Evolutionary conservation across 331 rosid genomes (phyloP).

Genomic region (Quercus lobata): DNA sequence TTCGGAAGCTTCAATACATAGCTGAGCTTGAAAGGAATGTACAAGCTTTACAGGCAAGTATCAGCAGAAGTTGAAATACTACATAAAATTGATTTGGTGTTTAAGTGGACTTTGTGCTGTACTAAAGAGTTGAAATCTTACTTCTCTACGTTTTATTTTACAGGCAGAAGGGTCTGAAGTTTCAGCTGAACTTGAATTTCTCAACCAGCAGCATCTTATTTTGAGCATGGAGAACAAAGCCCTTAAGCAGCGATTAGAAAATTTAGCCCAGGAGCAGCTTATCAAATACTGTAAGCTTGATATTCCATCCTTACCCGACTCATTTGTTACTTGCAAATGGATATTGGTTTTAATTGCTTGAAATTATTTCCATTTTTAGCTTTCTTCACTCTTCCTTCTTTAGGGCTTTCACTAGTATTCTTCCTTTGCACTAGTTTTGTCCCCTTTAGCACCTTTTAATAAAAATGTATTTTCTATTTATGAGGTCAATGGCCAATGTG

Average conservation of each 20-base stretch:
- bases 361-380: neutral
- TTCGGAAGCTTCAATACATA: conserved; percentile 89
- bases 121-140: conserved; percentile 10
- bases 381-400: neutral
- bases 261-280: conserved; percentile 79
- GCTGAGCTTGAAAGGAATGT: conserved; percentile 87
- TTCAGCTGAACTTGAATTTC: conserved; percentile 87
- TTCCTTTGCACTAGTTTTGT: neutral
- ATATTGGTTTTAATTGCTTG: neutral
- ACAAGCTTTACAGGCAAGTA: conserved; percentile 78
- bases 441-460: neutral
- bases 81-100: neutral
- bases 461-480: neutral
- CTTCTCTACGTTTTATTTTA: conserved; percentile 25
- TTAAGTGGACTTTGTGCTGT: neutral
- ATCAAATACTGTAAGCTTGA: conserved; percentile 68
- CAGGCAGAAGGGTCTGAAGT: conserved; percentile 88
- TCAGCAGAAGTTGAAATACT: conserved; percentile 23
- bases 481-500: neutral
- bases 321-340: neutral
- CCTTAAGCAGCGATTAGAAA: conserved; percentile 87
- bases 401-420: neutral
- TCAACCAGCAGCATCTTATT: conserved; percentile 82
- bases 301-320: neutral
- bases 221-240: conserved; percentile 89